Evolutionary conservation across 2,329 filamentous ascomycete species (phyloP).

Genomic region (Pseudogymnoascus sp.): DNA sequence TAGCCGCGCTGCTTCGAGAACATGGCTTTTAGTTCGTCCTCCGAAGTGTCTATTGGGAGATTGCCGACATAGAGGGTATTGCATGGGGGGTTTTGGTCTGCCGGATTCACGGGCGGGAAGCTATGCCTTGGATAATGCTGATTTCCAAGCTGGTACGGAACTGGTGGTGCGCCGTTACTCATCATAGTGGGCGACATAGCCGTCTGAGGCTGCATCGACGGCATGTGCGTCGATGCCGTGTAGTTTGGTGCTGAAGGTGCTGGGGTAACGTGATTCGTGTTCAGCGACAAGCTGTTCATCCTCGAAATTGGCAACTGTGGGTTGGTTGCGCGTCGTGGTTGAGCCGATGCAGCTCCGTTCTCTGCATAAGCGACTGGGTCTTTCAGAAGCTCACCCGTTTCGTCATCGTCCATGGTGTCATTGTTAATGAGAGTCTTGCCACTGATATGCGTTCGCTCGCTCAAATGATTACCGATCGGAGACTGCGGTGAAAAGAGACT

Average conservation of each 20-base stretch:
- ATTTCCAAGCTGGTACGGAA: conserved; percentile 46
- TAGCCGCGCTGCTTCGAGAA: conserved; percentile 93
- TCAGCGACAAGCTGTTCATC: conserved; percentile 63
- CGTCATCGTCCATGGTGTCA: conserved; percentile 59
- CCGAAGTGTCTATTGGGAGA: conserved; percentile 80
- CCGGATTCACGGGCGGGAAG: conserved; percentile 82
- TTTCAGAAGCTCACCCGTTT: conserved; percentile 62
- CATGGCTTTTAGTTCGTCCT: conserved; percentile 88
- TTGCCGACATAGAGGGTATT: conserved; percentile 99
- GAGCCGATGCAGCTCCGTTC: conserved; percentile 46
- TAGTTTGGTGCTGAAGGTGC: conserved; percentile 15
- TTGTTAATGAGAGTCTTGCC: conserved; percentile 68
- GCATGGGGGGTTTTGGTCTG: conserved; percentile 93
- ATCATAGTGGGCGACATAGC: conserved; percentile 50
- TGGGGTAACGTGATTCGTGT: conserved; percentile 47
- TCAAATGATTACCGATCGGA: conserved; percentile 61
- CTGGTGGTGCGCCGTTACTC: conserved; percentile 34
- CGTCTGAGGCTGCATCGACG: conserved; percentile 29
- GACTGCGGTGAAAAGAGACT: conserved; percentile 66
- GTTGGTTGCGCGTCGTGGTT: conserved; percentile 60
- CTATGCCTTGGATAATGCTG: conserved; percentile 54
- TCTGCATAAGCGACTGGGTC: conserved; percentile 68
- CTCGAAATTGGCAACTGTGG: conserved; percentile 62
- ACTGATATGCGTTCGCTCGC: conserved; percentile 45
- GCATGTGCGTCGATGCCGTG: conserved; percentile 17